phyloP scores from a whole-genome alignment of 805 yeast species.

The Starmera dryadoides region DNA sequence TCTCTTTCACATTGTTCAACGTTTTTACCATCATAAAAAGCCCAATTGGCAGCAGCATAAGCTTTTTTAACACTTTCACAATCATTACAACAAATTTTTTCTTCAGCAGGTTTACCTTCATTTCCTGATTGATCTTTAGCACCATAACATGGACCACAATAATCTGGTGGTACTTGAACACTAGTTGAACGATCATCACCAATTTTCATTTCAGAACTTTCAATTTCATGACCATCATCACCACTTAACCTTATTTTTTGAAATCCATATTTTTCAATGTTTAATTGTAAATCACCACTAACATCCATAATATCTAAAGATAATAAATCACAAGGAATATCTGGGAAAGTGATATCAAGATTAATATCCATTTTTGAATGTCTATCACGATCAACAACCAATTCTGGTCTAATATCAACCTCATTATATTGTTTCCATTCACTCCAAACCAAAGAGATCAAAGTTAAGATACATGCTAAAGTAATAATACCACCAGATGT shows the following conservation, averaged over 20 bases:
- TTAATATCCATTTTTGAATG: constrained; percentile 70
- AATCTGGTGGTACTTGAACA: constrained; percentile 28
- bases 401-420: constrained; percentile 67
- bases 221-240: constrained; percentile 40
- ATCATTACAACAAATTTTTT: constrained; percentile 69
- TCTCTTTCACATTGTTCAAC: constrained; percentile 88
- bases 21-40: constrained; percentile 79
- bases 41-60: constrained; percentile 76
- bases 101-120: constrained; percentile 18
- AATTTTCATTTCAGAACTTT: constrained; percentile 31
- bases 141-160: constrained; percentile 92
- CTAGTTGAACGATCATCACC: constrained; percentile 27
- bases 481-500: constrained; percentile 89
- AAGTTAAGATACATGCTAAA: constrained; percentile 53
- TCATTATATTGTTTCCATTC: constrained; percentile 74
- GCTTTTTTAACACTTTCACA: constrained; percentile 80
- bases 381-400: constrained; percentile 82
- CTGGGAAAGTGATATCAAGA: constrained; percentile 76
- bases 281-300: constrained; percentile 77
- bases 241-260: constrained; percentile 56
- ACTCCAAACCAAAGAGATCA: constrained; percentile 53
- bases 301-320: constrained; percentile 85
- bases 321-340: constrained; percentile 77
- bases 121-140: constrained; percentile 54
- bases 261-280: constrained; percentile 65